Conservation (phyloP, 1,284 basidiomycete species). For the Austroboletus rostrupii region DNA sequence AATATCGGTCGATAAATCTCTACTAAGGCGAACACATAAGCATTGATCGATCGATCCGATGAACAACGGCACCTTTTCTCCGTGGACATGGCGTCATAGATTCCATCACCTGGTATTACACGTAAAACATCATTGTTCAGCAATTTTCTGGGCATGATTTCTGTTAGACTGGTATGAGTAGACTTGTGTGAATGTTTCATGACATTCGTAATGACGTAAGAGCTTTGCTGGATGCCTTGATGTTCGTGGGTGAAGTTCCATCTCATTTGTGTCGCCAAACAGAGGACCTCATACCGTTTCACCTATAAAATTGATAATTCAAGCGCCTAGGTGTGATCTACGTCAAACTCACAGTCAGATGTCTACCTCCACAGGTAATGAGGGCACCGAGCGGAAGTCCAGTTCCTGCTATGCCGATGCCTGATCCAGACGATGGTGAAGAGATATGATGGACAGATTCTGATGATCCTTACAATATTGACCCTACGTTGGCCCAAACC, state of each 20-base stretch:
- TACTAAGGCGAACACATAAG: constrained; percentile 9
- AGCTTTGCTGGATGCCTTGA: constrained; percentile 18
- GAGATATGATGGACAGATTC: background rate
- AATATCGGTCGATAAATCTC: background rate
- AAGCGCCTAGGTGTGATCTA: background rate
- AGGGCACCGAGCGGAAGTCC: constrained; percentile 26
- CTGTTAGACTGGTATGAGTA: background rate
- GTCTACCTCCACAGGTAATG: constrained; percentile 18
- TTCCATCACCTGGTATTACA: constrained; percentile 12
- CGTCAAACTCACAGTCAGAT: constrained; percentile 21
- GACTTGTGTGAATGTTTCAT: constrained; percentile 1
- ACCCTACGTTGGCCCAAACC: constrained; percentile 12
- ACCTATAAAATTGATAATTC: constrained; percentile 12
- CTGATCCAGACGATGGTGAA: constrained; percentile 9
- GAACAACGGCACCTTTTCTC: constrained; percentile 12
- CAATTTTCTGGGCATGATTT: constrained; percentile 4
- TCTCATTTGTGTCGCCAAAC: constrained; percentile 25
- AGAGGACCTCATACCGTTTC: constrained; percentile 29
- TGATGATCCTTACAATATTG: constrained; percentile 23
- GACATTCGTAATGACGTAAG: constrained; percentile 14
- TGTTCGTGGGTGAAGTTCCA: constrained; percentile 17
- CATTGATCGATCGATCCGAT: background rate
- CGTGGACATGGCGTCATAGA: background rate
- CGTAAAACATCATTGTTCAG: constrained; percentile 18
- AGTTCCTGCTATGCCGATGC: constrained; percentile 26